A percentile compares a stretch with the other conserved stretches of the same genome.
Evolutionary conservation across 208 protist species (phyloP).

Genomic region (Crithidia brevicula): DNA sequence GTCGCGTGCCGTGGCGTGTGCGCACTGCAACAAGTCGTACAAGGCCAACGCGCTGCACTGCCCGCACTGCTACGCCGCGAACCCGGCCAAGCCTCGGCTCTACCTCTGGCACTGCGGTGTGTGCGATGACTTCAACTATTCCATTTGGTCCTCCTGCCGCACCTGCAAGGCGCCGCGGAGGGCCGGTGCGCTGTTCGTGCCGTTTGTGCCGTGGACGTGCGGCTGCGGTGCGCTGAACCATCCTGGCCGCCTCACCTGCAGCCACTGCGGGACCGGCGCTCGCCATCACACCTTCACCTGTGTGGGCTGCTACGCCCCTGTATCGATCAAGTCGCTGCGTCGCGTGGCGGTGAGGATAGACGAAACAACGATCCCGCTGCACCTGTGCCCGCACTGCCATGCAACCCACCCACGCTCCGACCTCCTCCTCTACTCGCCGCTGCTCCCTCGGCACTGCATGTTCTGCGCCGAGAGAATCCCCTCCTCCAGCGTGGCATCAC

Average conservation of each 20-base stretch:
- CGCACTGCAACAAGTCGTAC: constrained; percentile 40
- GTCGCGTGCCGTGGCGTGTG: constrained; percentile 27
- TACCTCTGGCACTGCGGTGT: constrained; percentile 69
- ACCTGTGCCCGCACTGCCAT: constrained; percentile 60
- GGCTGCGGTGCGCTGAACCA: constrained; percentile 68
- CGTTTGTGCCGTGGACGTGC: constrained; percentile 70
- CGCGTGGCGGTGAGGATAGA: constrained; percentile 13
- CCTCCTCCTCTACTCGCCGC: constrained; percentile 50
- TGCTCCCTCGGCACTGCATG: constrained; percentile 67
- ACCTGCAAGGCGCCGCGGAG: constrained; percentile 42
- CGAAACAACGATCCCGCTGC: constrained; percentile 31
- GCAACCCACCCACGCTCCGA: constrained; percentile 68
- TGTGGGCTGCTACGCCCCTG: constrained; percentile 32
- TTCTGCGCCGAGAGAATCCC: constrained; percentile 50
- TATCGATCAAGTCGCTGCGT: constrained; percentile 10
- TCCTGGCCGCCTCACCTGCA: constrained; percentile 53
- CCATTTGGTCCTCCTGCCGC: constrained; percentile 71
- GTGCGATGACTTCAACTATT: constrained; percentile 67
- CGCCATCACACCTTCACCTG: constrained; percentile 54
- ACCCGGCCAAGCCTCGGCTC: constrained; percentile 37
- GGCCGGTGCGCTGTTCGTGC: constrained; percentile 39
- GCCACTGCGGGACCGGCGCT: constrained; percentile 33
- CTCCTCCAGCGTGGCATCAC: not conserved
- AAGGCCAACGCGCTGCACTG: constrained; percentile 58
- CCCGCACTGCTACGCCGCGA: constrained; percentile 53